phyloP scores from a whole-genome alignment of 2,329 filamentous ascomycete species.

The Neofusicoccum sp. region DNA sequence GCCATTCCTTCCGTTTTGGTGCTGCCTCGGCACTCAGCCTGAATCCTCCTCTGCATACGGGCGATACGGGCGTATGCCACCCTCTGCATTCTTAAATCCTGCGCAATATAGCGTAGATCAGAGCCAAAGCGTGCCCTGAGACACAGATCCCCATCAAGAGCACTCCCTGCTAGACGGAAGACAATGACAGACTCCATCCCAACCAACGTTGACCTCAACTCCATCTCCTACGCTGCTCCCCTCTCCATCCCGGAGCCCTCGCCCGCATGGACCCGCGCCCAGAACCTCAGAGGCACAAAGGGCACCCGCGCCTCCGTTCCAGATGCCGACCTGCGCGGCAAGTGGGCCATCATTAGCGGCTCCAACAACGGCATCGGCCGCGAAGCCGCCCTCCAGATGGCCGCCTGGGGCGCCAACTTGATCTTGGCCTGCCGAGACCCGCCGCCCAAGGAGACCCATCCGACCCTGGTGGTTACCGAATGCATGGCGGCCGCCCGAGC shows the following conservation, averaged over 20 bases:
- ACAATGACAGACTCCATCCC: background rate
- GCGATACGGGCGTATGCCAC: too few relatives aligned
- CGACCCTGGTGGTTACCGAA: conserved; percentile 24
- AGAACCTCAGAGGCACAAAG: conserved; percentile 15
- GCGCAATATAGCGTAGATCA: too few relatives aligned
- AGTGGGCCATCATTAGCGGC: conserved; percentile 24
- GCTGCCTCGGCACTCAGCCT: too few relatives aligned
- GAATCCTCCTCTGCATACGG: too few relatives aligned
- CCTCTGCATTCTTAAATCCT: too few relatives aligned
- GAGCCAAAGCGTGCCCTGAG: too few relatives aligned
- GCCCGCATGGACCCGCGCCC: conserved; percentile 8
- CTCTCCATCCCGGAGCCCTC: conserved; percentile 13
- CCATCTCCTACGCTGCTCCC: conserved; percentile 16
- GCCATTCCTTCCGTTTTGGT: too few relatives aligned
- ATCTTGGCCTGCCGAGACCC: conserved; percentile 28
- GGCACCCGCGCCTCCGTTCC: conserved; percentile 4
- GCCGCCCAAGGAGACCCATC: conserved; percentile 26
- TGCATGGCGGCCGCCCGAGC: conserved; percentile 20
- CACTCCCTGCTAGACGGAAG: too few relatives aligned
- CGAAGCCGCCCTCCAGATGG: conserved; percentile 27
- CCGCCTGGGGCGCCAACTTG: conserved; percentile 28
- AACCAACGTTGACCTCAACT: conserved; percentile 14
- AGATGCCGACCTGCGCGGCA: conserved; percentile 18
- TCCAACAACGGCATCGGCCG: conserved; percentile 29
- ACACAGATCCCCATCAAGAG: too few relatives aligned